Evolutionary conservation across 2,329 filamentous ascomycete species (phyloP).

Genomic region (Aspergillus uvarum): DNA sequence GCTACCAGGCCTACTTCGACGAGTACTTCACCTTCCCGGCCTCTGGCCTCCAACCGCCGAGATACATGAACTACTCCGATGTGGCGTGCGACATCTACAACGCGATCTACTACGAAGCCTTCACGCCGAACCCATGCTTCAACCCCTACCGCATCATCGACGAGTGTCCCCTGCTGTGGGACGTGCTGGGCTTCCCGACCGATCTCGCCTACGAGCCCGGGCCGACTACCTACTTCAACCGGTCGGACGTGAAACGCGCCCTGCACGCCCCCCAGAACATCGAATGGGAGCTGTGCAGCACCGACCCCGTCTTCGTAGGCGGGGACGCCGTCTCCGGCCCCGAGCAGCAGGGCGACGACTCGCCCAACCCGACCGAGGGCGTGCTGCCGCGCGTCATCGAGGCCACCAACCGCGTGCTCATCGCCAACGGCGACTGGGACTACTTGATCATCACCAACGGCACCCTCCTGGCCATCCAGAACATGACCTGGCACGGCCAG

Average conservation of each 20-base stretch:
- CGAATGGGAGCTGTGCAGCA: constrained; percentile 37
- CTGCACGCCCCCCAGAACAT: constrained; percentile 58
- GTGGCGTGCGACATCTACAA: constrained; percentile 57
- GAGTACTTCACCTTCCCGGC: constrained; percentile 56
- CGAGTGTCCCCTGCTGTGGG: constrained; percentile 69
- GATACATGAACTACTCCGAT: constrained; percentile 47
- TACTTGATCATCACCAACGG: constrained; percentile 69
- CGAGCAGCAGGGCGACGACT: constrained; percentile 38
- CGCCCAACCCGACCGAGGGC: constrained; percentile 57
- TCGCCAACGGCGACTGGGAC: constrained; percentile 73
- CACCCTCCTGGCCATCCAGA: constrained; percentile 72
- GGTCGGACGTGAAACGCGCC: constrained; percentile 65
- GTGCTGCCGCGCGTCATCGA: constrained; percentile 40
- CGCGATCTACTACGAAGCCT: constrained; percentile 55
- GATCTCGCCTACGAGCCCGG: constrained; percentile 56
- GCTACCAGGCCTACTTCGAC: constrained; percentile 48
- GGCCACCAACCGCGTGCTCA: constrained; percentile 68
- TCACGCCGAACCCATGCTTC: constrained; percentile 71
- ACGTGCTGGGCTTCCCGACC: constrained; percentile 65
- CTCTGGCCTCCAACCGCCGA: constrained; percentile 56
- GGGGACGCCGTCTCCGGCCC: constrained; percentile 33
- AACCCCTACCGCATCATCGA: constrained; percentile 72
- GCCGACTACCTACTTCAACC: constrained; percentile 67
- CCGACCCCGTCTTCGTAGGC: constrained; percentile 46
- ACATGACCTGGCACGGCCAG: constrained; percentile 76